phyloP scores from a whole-genome alignment of 1,284 basidiomycete genomes.

The Cystobasidium slooffiae region DNA sequence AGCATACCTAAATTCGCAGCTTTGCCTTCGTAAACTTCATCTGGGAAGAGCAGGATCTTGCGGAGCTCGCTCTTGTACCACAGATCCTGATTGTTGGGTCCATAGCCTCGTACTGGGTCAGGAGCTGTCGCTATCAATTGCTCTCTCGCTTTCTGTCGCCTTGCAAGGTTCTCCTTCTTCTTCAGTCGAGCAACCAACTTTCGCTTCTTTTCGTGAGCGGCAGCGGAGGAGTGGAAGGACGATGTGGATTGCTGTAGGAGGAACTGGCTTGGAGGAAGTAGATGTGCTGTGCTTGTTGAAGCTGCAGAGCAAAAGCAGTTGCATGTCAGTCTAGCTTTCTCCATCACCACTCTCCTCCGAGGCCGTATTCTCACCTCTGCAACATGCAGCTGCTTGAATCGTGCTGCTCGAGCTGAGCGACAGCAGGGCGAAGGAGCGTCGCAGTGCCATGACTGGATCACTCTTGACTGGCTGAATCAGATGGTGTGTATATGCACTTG shows the following conservation, averaged over 20 bases:
- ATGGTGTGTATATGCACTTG: not conserved
- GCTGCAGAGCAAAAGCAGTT: not conserved
- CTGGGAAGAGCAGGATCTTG: conserved; percentile 65
- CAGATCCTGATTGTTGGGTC: conserved; percentile 66
- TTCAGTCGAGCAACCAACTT: conserved; percentile 50
- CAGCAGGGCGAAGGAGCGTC: conserved; percentile 11
- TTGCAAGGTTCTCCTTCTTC: conserved; percentile 56
- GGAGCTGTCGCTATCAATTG: conserved; percentile 61
- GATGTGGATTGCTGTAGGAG: conserved; percentile 17
- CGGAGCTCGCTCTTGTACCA: conserved; percentile 71
- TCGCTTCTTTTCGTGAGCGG: conserved; percentile 38
- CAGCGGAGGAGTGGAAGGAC: conserved; percentile 34
- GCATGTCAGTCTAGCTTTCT: not conserved
- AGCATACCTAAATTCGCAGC: conserved; percentile 31
- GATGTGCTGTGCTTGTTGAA: conserved; percentile 17
- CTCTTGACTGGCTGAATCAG: not conserved
- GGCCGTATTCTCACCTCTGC: conserved; percentile 15
- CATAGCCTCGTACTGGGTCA: conserved; percentile 73
- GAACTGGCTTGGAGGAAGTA: not conserved
- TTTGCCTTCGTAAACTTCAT: conserved; percentile 59
- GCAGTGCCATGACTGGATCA: not conserved
- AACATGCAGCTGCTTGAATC: not conserved
- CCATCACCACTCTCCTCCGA: not conserved
- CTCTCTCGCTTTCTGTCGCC: conserved; percentile 53
- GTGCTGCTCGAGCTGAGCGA: conserved; percentile 10